Evolutionary conservation across 1,284 basidiomycete genomes (phyloP), one percentile per base, ranked within the genome.

Genomic region (Heterobasidion occidentale): DNA sequence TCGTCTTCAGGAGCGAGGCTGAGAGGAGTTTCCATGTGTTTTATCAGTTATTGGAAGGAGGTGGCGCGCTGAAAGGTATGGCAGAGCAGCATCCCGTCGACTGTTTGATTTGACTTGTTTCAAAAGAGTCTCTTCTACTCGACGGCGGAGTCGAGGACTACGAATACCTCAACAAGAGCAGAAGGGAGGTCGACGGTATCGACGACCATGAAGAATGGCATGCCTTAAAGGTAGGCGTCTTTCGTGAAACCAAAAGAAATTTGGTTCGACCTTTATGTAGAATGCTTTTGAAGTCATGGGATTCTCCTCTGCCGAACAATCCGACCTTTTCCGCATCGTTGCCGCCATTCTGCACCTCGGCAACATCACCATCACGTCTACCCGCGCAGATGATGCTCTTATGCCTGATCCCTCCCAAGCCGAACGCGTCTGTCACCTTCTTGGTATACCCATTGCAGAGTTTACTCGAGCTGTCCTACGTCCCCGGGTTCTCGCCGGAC

Each of bases 1-100:
- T 99, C 1, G 92, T 94, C 2, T 81, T 86, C n/a, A 77, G 95
- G 51, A 91, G 85, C 61, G 84, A 88, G 58, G 90, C 90, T 0
- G 97, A 99, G 71, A 80, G 97, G 52, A 90, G 83, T 68, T 99
- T 99, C 70, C 97, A 99, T 68, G 90, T 98, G 3, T 99, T 99
- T 71, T 99, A 99, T 70, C 94, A 98, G 72, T 71, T 93, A 33
- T 70, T 90, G 68, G 88, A 85, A 44, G 88, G 84, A 19, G 85
- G 76, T 55, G 79, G 75, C 19, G 70, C 69, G 34, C 68, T 94
- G 54, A 88, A 84, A 71, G 82, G 91, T 89, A 60, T 57, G 73
- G 65, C 33, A 27, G 51, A 27, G 38, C 6, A 47, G 33, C 35
- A 46, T 20, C 36, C 14, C 15, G 3, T 15, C 47, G 49, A 33